These are phyloP conservation scores for Ammopiptanthus mongolicus DNA, from an alignment of 306 rosid species.

Conservation along the genomic window DNA sequence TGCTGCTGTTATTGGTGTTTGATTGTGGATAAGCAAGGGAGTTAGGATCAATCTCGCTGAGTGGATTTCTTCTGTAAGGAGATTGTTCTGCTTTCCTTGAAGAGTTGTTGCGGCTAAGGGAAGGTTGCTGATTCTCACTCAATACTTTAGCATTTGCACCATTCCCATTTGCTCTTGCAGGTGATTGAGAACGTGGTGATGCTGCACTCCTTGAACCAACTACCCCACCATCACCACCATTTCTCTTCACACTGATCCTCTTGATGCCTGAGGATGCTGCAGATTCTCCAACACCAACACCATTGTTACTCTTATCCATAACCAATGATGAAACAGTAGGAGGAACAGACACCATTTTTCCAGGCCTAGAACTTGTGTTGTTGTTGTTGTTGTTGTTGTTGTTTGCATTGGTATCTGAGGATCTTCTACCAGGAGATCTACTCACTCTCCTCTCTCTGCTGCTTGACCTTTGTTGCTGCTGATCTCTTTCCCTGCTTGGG, in stretches of 20 bases:
- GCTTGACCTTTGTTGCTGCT: conserved; percentile 56
- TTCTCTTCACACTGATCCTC: conserved; percentile 71
- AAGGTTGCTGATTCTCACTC: conserved; percentile 51
- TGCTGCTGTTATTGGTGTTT: conserved; percentile 32
- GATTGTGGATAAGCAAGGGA: conserved; percentile 46
- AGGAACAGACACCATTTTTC: conserved; percentile 93
- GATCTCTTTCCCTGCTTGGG: conserved; percentile 86
- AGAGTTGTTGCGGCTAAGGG: conserved; percentile 80
- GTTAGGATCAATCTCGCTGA: conserved; percentile 75
- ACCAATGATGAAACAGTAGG: conserved; percentile 70
- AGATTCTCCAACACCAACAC: conserved; percentile 41
- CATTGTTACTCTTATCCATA: conserved; percentile 79
- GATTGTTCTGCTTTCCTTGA: conserved; percentile 85
- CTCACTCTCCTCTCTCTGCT: conserved; percentile 87
- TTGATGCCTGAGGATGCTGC: conserved; percentile 34
- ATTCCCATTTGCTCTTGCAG: conserved; percentile 48
- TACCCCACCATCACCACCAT: conserved; percentile 59
- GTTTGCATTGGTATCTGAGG: conserved; percentile 36
- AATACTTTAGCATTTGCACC: conserved; percentile 24
- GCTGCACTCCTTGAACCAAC: conserved; percentile 56
- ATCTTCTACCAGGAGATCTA: conserved; percentile 81
- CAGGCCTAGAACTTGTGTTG: conserved; percentile 45
- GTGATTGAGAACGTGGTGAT: conserved; percentile 77
- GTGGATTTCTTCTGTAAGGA: conserved; percentile 83
- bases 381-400: conserved; percentile 6